phyloP scores from a whole-genome alignment of 1,284 basidiomycete genomes.

The Erythrobasidium hasegawianum region DNA sequence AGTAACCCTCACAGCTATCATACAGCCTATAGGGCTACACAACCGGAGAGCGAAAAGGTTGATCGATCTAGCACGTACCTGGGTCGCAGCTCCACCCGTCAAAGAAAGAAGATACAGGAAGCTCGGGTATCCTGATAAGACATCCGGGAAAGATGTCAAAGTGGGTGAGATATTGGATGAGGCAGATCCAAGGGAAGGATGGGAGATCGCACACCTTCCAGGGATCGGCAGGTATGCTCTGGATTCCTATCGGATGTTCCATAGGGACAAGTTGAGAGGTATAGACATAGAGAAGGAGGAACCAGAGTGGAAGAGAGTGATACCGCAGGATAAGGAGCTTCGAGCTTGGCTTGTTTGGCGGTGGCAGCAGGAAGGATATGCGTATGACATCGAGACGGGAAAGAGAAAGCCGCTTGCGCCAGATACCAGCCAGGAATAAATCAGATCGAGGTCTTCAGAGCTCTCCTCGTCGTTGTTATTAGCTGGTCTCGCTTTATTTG shows the following conservation, averaged over 20 bases:
- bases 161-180: slow-evolving; percentile 5
- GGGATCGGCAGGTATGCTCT: slow-evolving; percentile 28
- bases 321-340: slow-evolving; percentile 17
- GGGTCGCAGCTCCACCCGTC: slow-evolving; percentile 19
- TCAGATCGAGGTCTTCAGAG: too few relatives aligned
- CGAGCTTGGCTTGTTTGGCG: slow-evolving; percentile 22
- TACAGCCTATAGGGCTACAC: slow-evolving; percentile 28
- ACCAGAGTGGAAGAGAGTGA: slow-evolving; percentile 26
- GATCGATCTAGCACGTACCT: slow-evolving; percentile 11
- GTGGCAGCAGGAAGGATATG: slow-evolving; percentile 13
- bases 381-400: slow-evolving; percentile 12
- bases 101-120: slow-evolving; percentile 24
- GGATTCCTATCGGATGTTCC: slow-evolving; percentile 31
- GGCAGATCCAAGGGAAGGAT: slow-evolving; percentile 15
- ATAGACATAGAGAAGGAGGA: background rate
- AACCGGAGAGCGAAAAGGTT: slow-evolving; percentile 20
- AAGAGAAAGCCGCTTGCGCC: background rate
- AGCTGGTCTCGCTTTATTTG: too few relatives aligned
- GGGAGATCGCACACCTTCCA: slow-evolving; percentile 28
- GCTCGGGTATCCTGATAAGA: slow-evolving; percentile 19
- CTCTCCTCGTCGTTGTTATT: too few relatives aligned
- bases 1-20: slow-evolving; percentile 3
- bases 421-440: too few relatives aligned
- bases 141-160: slow-evolving; percentile 6
- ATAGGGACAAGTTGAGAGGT: slow-evolving; percentile 21